A percentile compares a stretch with the other conserved stretches of the same genome.
These are phyloP conservation scores for Thuja plicata DNA, from an alignment of 83 land plant species.

Conservation along the genomic window DNA sequence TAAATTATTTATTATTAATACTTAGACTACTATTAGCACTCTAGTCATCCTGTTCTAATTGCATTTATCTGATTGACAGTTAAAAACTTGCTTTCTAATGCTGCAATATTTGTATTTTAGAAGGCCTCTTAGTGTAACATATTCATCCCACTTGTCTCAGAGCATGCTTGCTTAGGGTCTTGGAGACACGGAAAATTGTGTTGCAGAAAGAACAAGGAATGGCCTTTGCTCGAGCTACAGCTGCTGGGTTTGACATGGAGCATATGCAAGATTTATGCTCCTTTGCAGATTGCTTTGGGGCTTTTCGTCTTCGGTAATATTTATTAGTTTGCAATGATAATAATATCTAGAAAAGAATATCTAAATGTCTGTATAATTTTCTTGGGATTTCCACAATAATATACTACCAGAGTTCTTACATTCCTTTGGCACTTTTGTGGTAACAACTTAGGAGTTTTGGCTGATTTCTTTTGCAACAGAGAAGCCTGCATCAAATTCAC, in stretches of 20 bases:
- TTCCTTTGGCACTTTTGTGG: neutral
- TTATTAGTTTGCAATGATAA: neutral
- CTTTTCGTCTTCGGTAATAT: slow-evolving; percentile 74
- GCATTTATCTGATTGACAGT: neutral
- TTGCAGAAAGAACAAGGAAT: slow-evolving; percentile 90
- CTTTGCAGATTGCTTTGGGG: slow-evolving; percentile 91
- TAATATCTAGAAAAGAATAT: neutral
- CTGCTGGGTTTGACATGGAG: slow-evolving; percentile 92
- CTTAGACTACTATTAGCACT: neutral
- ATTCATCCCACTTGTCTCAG: slow-evolving; percentile 22
- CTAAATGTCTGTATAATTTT: neutral
- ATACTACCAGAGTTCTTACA: neutral
- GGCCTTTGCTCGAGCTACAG: slow-evolving; percentile 98
- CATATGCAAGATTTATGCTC: slow-evolving; percentile 61
- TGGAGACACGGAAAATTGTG: slow-evolving; percentile 73
- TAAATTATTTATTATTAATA: neutral
- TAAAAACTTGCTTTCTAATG: neutral
- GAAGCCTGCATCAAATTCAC: slow-evolving; percentile 79
- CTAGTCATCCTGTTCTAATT: neutral
- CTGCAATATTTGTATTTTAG: neutral
- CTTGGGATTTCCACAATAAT: neutral
- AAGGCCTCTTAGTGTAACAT: slow-evolving; percentile 11
- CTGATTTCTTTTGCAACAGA: slow-evolving; percentile 43
- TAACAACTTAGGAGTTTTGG: neutral
- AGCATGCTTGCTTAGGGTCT: slow-evolving; percentile 69